phyloP scores from a whole-genome alignment of 164 flowering plant genomes.

The Tinospora cordifolia region DNA sequence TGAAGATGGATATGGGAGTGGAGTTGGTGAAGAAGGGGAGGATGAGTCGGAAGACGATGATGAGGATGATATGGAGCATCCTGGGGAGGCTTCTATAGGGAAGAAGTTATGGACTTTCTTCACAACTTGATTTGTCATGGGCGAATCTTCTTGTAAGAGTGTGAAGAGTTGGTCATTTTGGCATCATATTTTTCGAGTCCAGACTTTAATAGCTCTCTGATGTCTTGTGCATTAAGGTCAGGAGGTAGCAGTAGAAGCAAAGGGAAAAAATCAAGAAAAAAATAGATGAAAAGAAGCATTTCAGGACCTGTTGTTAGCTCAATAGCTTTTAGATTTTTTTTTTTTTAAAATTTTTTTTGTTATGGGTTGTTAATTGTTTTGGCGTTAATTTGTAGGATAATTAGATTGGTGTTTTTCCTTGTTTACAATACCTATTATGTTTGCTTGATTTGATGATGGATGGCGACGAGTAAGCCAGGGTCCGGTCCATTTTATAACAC shows the following conservation, averaged over 20 bases:
- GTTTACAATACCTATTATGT: not conserved
- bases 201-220: conserved; percentile 11
- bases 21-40: conserved; percentile 27
- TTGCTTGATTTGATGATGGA: conserved; percentile 8
- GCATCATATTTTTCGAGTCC: conserved; percentile 17
- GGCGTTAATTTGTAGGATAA: not conserved
- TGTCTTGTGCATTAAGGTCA: conserved; percentile 8
- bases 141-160: too few relatives aligned
- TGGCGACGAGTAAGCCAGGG: conserved; percentile 2
- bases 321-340: not conserved
- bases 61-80: conserved; percentile 22
- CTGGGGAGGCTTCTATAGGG: conserved; percentile 49
- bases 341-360: not conserved
- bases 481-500: conserved; percentile 4
- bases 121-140: conserved; percentile 40
- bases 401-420: not conserved
- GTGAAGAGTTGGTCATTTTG: conserved; percentile 11
- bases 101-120: conserved; percentile 80
- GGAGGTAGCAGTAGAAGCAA: conserved; percentile 7
- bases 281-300: not conserved
- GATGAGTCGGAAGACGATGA: conserved; percentile 14
- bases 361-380: not conserved
- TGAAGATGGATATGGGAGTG: conserved; percentile 34
- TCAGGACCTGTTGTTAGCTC: not conserved
- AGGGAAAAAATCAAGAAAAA: not conserved